Evolutionary conservation across 139 green algal genomes (phyloP).

Genomic region (Volvox africanus): DNA sequence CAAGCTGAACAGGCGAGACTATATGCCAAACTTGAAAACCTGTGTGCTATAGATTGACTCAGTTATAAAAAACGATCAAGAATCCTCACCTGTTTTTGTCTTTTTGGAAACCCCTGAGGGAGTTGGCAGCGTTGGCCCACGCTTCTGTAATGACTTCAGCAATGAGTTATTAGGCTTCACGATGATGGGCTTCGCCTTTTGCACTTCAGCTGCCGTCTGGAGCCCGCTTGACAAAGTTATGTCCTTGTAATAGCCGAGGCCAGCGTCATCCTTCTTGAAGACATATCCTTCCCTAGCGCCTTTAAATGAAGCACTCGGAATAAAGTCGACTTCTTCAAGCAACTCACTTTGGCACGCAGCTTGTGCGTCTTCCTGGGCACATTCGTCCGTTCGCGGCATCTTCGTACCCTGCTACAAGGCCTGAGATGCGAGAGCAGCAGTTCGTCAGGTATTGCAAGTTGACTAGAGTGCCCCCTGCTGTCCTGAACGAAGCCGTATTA

Average conservation of each 20-base stretch:
- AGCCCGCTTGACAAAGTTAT: neutral
- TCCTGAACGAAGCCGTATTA: too few species aligned
- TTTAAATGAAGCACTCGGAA: neutral
- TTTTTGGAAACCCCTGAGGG: conserved; percentile 53
- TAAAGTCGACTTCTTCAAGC: conserved; percentile 2
- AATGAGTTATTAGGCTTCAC: conserved; percentile 60
- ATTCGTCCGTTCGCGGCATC: neutral
- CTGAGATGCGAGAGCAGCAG: too few species aligned
- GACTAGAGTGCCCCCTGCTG: too few species aligned
- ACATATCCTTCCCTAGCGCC: conserved; percentile 41
- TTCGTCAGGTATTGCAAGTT: too few species aligned
- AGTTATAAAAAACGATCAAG: neutral
- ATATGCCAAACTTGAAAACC: neutral
- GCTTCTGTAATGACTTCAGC: conserved; percentile 52
- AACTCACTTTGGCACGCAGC: neutral
- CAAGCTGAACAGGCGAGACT: neutral
- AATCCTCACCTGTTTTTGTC: conserved; percentile 53
- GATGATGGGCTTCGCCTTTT: conserved; percentile 37
- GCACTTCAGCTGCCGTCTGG: neutral
- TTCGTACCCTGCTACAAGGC: neutral
- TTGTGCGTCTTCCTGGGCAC: neutral
- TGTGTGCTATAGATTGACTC: neutral
- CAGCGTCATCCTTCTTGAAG: conserved; percentile 43
- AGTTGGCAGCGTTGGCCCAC: conserved; percentile 1
- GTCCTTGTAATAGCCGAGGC: conserved; percentile 55